Evolutionary conservation across 306 rosid species (phyloP), one percentile per base, ranked within the genome.

Genomic region (Prunus mira): DNA sequence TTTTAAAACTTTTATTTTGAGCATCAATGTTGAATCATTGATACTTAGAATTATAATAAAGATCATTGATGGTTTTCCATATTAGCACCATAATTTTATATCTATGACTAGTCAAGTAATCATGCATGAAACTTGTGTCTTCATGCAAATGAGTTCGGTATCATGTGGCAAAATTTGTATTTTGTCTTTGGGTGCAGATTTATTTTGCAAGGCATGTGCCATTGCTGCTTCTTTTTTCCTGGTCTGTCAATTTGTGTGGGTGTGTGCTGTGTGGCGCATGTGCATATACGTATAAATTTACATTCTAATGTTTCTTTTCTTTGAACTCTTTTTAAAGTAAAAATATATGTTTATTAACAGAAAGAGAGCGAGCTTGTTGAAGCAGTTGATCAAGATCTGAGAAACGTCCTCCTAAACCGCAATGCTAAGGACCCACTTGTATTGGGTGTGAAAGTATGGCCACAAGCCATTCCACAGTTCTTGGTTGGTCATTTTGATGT

Each of bases 401-500:
- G 91, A 81, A 88, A 89, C 72, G 88, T 95, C 50, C 95, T 95
- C 62, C 82, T 95, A 84, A 90, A 88, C 10, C 83, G 84, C 47
- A 87, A 81, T 62, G 92, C 97, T 51, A 68, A 69, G 82, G 93
- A 90, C 43, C 97, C 99, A 47, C 56, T 81, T 61, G 67, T 32
- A 46, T 64, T 95, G 87, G 97, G 91, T 65, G 99, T 92, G 85
- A 89, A 86, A 83, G 66, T 86, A 67, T 92, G 99, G 99, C 91
- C 97, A 28, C 96, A 90, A 83, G 97, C 97, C 80, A 95, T 95
- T 81, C 99, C 99, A 15, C 97, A 95, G 77, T 92, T 95, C 88
- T 86, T 91, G 88, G 27, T 92, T 69, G 99, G 99, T 32, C 99
- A 95, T 86, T 81, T 90, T 65, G 99, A 95, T 83, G 80, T 87